These are phyloP conservation scores for Prunus davidiana DNA, from an alignment of 306 rosid species.

Conservation along the genomic window DNA sequence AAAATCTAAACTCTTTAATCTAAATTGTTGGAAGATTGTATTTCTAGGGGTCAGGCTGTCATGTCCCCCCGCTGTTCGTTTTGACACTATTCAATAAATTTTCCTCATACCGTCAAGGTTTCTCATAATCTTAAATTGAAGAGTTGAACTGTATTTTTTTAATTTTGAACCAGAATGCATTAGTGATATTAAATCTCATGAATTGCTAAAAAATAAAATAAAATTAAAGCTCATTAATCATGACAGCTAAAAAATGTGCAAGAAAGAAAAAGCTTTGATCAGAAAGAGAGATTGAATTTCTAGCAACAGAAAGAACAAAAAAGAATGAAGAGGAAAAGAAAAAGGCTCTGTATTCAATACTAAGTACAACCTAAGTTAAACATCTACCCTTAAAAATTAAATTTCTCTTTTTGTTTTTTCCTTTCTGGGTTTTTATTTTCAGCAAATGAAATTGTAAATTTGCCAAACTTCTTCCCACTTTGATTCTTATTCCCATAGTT, in stretches of 20 bases:
- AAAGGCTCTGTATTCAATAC: slow-evolving; percentile 30
- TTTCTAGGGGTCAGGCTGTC: too few species aligned
- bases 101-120: too few species aligned
- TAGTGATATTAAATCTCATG: not conserved
- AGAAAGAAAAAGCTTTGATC: not conserved
- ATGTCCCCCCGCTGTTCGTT: too few species aligned
- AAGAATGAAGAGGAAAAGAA: not conserved
- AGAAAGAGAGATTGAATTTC: not conserved
- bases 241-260: not conserved
- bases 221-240: not conserved
- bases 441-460: slow-evolving; percentile 27
- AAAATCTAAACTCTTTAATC: too few species aligned
- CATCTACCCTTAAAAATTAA: slow-evolving; percentile 8
- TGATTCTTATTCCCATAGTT: slow-evolving; percentile 7
- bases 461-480: slow-evolving; percentile 1
- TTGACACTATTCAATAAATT: too few species aligned
- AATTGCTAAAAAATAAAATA: too few species aligned
- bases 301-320: slow-evolving; percentile 1
- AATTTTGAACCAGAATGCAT: not conserved
- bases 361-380: slow-evolving; percentile 14
- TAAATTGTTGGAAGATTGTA: too few species aligned
- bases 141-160: not conserved
- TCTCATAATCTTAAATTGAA: not conserved
- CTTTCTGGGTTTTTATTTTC: slow-evolving; percentile 25
- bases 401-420: slow-evolving; percentile 10